A percentile compares a stretch with the other conserved stretches of the same genome.
Evolutionary conservation across 163 green algal genomes (phyloP).

Genomic region (Picocystis sp.): DNA sequence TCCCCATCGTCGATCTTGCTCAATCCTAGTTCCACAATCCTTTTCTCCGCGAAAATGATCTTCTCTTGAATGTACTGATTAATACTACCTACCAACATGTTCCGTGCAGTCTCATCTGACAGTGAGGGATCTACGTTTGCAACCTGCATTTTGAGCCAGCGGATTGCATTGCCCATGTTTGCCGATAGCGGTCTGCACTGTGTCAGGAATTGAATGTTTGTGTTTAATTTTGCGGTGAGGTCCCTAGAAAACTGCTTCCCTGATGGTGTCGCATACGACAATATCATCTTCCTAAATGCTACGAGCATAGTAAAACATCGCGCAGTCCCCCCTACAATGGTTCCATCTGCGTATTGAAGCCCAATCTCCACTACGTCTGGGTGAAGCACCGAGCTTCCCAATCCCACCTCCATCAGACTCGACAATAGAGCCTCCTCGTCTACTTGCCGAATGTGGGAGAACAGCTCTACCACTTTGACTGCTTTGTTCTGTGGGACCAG

Average conservation of each 20-base stretch:
- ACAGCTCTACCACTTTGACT: slow-evolving; percentile 37
- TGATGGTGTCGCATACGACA: slow-evolving; percentile 50
- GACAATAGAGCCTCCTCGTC: slow-evolving; percentile 17
- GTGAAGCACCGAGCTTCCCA: slow-evolving; percentile 29
- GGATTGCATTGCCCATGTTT: slow-evolving; percentile 89
- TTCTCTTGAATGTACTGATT: slow-evolving; percentile 39
- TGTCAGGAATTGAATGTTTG: slow-evolving; percentile 66
- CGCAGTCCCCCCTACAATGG: slow-evolving; percentile 51
- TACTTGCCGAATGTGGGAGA: slow-evolving; percentile 73
- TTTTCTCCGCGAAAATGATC: slow-evolving; percentile 31
- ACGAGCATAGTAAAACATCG: slow-evolving; percentile 72
- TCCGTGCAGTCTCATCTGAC: slow-evolving; percentile 1
- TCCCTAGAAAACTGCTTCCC: slow-evolving; percentile 58
- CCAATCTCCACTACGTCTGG: slow-evolving; percentile 57
- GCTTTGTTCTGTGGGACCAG: neutral
- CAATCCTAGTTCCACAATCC: slow-evolving; percentile 24
- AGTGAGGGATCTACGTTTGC: slow-evolving; percentile 10
- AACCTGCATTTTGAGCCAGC: slow-evolving; percentile 65
- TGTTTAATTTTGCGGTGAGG: slow-evolving; percentile 56
- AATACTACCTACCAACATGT: slow-evolving; percentile 5
- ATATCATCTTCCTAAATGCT: slow-evolving; percentile 41
- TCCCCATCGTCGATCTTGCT: slow-evolving; percentile 62
- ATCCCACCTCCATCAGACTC: slow-evolving; percentile 11
- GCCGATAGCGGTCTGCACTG: slow-evolving; percentile 65
- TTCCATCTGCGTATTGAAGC: slow-evolving; percentile 52